Conservation (phyloP, 371 early-diverging fungal species). For the Syncephalastrum contaminatum region DNA sequence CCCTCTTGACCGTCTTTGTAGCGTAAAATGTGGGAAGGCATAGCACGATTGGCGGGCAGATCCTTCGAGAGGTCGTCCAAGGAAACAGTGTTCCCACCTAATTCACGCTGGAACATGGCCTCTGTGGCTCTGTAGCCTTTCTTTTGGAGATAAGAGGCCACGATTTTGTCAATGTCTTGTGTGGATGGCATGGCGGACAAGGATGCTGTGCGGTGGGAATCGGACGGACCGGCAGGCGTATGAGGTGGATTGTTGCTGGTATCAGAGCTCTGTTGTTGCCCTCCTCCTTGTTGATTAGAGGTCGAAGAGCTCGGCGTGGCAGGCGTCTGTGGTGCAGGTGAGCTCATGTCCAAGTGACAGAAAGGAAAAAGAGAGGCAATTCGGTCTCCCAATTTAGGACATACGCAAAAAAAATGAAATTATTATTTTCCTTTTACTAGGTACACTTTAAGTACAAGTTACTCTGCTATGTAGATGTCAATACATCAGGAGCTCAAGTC, state of each 20-base stretch:
- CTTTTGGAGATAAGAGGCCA: conserved; percentile 37
- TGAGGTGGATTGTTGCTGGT: conserved; percentile 2
- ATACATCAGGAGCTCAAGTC: too few relatives aligned
- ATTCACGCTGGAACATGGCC: conserved; percentile 30
- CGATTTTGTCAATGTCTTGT: conserved; percentile 33
- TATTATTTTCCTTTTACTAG: too few relatives aligned
- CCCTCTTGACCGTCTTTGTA: conserved; percentile 73
- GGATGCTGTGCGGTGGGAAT: conserved; percentile 6
- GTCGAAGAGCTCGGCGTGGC: conserved; percentile 1
- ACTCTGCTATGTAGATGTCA: too few relatives aligned
- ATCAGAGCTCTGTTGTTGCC: conserved; percentile 4
- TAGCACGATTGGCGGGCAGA: conserved; percentile 38
- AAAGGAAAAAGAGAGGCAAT: too few relatives aligned
- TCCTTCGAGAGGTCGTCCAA: conserved; percentile 30
- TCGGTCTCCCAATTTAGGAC: too few relatives aligned
- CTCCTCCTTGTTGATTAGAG: neutral
- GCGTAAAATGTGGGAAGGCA: conserved; percentile 63
- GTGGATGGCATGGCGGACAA: conserved; percentile 17
- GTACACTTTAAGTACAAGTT: too few relatives aligned
- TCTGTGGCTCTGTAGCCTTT: conserved; percentile 37
- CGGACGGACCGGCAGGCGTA: neutral
- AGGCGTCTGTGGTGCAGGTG: conserved; percentile 7
- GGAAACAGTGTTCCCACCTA: conserved; percentile 24
- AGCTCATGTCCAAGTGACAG: conserved; percentile 2
- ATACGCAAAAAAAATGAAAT: too few relatives aligned